Base-by-base conservation (phyloP, 2,329 filamentous ascomycete species). In the Sphaerulina vaccinii region DNA sequence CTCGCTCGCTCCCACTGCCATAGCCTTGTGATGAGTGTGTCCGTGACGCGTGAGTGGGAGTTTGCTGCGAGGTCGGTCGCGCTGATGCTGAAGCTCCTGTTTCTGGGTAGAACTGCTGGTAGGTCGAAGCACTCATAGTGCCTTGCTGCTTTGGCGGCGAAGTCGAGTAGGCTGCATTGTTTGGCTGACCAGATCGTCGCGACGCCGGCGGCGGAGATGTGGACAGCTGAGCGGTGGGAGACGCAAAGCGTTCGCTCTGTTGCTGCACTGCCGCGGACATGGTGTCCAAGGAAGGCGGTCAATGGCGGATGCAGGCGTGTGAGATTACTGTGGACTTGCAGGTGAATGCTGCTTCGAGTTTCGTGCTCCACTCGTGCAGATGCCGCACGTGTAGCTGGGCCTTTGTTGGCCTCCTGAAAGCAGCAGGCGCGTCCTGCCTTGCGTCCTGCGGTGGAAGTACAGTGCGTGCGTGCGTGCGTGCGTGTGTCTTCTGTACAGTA, bases 91-190 rank as follows among this genome's bases (percentile, higher is more conserved):
- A 56, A 42, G 58, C 49, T 47, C 49, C 35, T 40, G 54, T 41
- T 16, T 68, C 65, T 16, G 64, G 62, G 44, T 70, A 67, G 55
- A 84, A 81, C 58, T 83, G 86, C 37, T 89, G 93, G 11, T 90
- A 95, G 6, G 88, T 91, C 65, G 90, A 83, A 29, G 88, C 88
- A 41, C 88, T 62, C 41, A 75, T 90, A 62, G 60, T 60, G n/a
- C 68, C 64, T 50, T 75, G 69, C 36, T 67, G 74, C 67, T 54
- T 71, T 68, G 67, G 56, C 65, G 72, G 68, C 48, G 71, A 66
- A 64, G 66, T 70, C 45, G 71, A 68, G 15, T 67, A 64, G 54
- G 68, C 68, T 62, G 70, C 72, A 70, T 75, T 71, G 39, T 52
- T 47, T 37, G 54, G 35, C 10, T 54, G 51, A 50, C 22, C 44